These are phyloP conservation scores for Sporisorium sorghi DNA, from an alignment of 1,284 basidiomycete genomes.

Conservation along the genomic window DNA sequence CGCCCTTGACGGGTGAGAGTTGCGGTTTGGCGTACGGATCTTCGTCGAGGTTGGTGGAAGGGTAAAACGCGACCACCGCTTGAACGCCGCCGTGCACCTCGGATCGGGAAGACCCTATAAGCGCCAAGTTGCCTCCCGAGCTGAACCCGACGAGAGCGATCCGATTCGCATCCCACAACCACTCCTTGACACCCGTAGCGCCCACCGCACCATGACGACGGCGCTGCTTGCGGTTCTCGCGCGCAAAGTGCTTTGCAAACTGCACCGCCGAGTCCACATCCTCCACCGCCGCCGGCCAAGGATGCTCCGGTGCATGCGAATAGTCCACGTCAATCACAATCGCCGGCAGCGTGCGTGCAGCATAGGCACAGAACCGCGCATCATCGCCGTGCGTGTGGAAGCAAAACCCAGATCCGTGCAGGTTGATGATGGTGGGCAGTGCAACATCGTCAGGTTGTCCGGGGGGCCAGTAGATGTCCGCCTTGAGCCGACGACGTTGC, in stretches of 20 bases:
- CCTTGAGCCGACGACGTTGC: constrained; percentile 41
- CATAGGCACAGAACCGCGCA: constrained; percentile 39
- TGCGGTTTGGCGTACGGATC: constrained; percentile 51
- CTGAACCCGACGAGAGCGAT: constrained; percentile 55
- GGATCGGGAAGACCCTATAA: constrained; percentile 31
- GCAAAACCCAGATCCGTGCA: constrained; percentile 57
- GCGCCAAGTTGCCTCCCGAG: constrained; percentile 50
- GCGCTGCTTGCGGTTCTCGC: constrained; percentile 29
- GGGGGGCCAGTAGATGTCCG: constrained; percentile 42
- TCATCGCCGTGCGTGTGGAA: constrained; percentile 49
- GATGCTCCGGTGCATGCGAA: constrained; percentile 79
- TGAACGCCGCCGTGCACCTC: constrained; percentile 36
- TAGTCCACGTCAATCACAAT: constrained; percentile 79
- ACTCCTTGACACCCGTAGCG: constrained; percentile 38
- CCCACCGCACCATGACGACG: constrained; percentile 28
- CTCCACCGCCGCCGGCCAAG: constrained; percentile 80
- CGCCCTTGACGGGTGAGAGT: constrained; percentile 29
- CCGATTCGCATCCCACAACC: constrained; percentile 39
- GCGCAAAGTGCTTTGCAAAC: constrained; percentile 71
- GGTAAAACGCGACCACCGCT: constrained; percentile 52
- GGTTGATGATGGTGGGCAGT: constrained; percentile 49
- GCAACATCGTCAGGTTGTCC: constrained; percentile 21
- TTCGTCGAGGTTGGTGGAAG: constrained; percentile 54
- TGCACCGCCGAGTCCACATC: constrained; percentile 78
- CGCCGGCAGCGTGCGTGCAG: constrained; percentile 31